These are phyloP conservation scores for Pseudogymnoascus sp. DNA, from an alignment of 2,329 filamentous ascomycete species.

Conservation along the genomic window DNA sequence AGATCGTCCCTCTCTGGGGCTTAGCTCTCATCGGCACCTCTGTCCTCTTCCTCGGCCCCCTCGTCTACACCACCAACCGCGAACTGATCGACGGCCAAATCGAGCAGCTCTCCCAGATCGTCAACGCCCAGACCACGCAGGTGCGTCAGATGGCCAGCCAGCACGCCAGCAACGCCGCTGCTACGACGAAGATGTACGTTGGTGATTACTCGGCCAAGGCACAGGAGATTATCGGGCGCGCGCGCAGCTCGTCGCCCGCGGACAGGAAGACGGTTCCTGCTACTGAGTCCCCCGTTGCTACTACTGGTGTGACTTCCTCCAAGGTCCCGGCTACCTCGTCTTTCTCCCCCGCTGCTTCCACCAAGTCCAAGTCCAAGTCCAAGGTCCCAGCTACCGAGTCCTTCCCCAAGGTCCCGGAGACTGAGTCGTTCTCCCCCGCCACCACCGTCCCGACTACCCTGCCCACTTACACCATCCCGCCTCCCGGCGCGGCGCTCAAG, in stretches of 20 bases:
- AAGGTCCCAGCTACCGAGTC: not conserved
- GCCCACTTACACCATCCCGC: not conserved
- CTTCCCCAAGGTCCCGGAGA: not conserved
- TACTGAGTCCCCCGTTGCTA: not conserved
- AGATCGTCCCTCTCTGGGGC: slow-evolving; percentile 64
- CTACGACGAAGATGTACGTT: slow-evolving; percentile 60
- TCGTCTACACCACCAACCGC: slow-evolving; percentile 61
- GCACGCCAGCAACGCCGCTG: slow-evolving; percentile 55
- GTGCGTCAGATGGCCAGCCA: slow-evolving; percentile 54
- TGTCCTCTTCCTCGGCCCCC: slow-evolving; percentile 52
- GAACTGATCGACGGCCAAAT: slow-evolving; percentile 61
- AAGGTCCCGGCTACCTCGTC: not conserved
- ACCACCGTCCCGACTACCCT: not conserved
- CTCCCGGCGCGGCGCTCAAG: not conserved
- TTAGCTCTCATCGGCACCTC: slow-evolving; percentile 54
- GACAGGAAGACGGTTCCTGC: slow-evolving; percentile 12
- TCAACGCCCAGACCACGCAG: slow-evolving; percentile 57
- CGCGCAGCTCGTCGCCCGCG: slow-evolving; percentile 24
- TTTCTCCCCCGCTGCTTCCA: not conserved
- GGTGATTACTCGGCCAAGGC: slow-evolving; percentile 63
- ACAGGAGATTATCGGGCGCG: slow-evolving; percentile 52
- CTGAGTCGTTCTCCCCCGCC: not conserved
- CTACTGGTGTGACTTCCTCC: not conserved
- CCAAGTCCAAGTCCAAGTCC: not conserved
- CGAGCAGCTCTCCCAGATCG: slow-evolving; percentile 47